These are phyloP conservation scores for Trichoderma sp. DNA, from an alignment of 2,329 filamentous ascomycete species.

Conservation along the genomic window DNA sequence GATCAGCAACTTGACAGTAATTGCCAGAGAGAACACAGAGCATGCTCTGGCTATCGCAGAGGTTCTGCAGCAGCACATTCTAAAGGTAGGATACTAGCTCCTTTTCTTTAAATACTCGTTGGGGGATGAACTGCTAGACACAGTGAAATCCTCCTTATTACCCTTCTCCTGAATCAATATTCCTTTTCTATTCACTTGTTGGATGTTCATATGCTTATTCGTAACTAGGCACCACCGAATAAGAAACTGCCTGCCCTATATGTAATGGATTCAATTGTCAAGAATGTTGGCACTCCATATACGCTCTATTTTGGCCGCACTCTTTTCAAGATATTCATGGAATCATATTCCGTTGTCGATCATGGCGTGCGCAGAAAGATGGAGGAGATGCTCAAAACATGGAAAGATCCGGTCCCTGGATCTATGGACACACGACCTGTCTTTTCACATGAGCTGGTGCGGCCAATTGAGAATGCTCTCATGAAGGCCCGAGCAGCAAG, in stretches of 20 bases:
- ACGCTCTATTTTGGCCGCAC: constrained; percentile 92
- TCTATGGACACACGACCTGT: constrained; percentile 92
- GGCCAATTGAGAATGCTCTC: constrained; percentile 90
- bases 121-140: not conserved
- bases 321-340: constrained; percentile 94
- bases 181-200: not conserved
- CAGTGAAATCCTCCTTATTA: not conserved
- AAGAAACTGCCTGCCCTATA: constrained; percentile 96
- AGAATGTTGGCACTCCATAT: constrained; percentile 97
- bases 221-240: constrained; percentile 73
- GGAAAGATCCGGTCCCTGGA: constrained; percentile 95
- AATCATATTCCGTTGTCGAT: constrained; percentile 90
- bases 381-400: constrained; percentile 96
- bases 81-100: constrained; percentile 72
- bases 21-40: constrained; percentile 96
- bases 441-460: constrained; percentile 83
- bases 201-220: constrained; percentile 44
- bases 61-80: constrained; percentile 89
- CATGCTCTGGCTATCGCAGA: constrained; percentile 92
- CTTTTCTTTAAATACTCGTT: not conserved
- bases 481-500: constrained; percentile 74
- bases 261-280: constrained; percentile 96
- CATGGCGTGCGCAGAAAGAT: constrained; percentile 81
- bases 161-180: not conserved
- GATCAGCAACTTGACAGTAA: constrained; percentile 96